Conservation (phyloP, 192 early-diverging fungal genomes). For the Linnemannia elongata region DNA sequence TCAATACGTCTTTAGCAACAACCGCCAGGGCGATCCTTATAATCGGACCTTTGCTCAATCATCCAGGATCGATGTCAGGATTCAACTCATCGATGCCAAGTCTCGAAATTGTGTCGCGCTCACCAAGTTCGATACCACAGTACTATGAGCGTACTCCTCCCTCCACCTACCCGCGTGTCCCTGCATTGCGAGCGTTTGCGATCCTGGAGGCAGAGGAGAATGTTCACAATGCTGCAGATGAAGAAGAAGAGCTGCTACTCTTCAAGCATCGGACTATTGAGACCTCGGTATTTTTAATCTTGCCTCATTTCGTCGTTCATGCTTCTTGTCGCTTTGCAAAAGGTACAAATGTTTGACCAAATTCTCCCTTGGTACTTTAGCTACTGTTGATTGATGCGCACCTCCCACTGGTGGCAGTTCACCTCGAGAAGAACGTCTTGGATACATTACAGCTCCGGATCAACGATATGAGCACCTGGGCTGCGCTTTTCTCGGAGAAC, state of each 20-base stretch:
- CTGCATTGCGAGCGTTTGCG: slow-evolving; percentile 58
- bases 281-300: slow-evolving; percentile 64
- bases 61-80: slow-evolving; percentile 26
- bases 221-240: slow-evolving; percentile 62
- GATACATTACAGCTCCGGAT: slow-evolving; percentile 50
- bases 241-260: slow-evolving; percentile 66
- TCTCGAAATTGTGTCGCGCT: slow-evolving; percentile 58
- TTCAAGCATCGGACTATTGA: slow-evolving; percentile 70
- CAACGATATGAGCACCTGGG: slow-evolving; percentile 50
- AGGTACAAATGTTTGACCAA: background rate
- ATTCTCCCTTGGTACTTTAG: background rate
- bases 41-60: slow-evolving; percentile 31
- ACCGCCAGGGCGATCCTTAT: slow-evolving; percentile 40
- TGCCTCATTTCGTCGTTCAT: background rate
- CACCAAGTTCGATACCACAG: slow-evolving; percentile 24
- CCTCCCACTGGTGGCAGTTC: slow-evolving; percentile 59
- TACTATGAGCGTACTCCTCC: slow-evolving; percentile 36
- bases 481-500: slow-evolving; percentile 29
- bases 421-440: slow-evolving; percentile 59
- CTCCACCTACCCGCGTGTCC: slow-evolving; percentile 44
- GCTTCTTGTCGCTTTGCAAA: background rate
- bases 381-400: slow-evolving; percentile 46
- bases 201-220: slow-evolving; percentile 64
- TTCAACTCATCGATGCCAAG: slow-evolving; percentile 46
- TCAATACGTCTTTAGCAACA: slow-evolving; percentile 27